Evolutionary conservation across 1,284 basidiomycete genomes (phyloP).

Genomic region (Ganoderma sp.): DNA sequence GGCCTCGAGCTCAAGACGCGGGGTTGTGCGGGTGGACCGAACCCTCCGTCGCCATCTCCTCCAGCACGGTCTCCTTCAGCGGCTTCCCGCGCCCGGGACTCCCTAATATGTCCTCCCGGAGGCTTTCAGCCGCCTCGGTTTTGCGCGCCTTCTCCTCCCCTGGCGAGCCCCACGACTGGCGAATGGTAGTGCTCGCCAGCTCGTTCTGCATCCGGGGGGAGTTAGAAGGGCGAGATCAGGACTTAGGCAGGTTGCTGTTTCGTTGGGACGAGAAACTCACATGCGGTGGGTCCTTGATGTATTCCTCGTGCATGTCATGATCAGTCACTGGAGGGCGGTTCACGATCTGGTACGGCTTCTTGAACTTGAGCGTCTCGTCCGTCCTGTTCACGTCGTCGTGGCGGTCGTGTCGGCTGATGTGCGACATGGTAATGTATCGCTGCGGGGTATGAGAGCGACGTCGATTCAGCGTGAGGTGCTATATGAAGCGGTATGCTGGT

Average conservation of each 20-base stretch:
- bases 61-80: slow-evolving; percentile 26
- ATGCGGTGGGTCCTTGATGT: slow-evolving; percentile 41
- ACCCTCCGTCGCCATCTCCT: slow-evolving; percentile 27
- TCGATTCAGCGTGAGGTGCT: not conserved
- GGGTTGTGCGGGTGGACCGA: slow-evolving; percentile 31
- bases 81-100: slow-evolving; percentile 27
- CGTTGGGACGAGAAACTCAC: slow-evolving; percentile 26
- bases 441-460: not conserved
- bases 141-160: slow-evolving; percentile 32
- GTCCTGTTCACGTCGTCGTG: slow-evolving; percentile 24
- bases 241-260: too few species aligned
- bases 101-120: slow-evolving; percentile 33
- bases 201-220: slow-evolving; percentile 18
- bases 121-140: slow-evolving; percentile 24
- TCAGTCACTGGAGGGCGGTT: slow-evolving; percentile 39
- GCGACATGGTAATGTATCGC: slow-evolving; percentile 20
- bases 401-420: slow-evolving; percentile 27
- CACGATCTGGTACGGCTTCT: slow-evolving; percentile 42
- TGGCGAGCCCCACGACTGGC: slow-evolving; percentile 12
- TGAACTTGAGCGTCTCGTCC: slow-evolving; percentile 36
- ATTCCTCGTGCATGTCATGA: slow-evolving; percentile 44
- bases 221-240: not conserved
- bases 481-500: not conserved
- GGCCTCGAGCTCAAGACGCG: slow-evolving; percentile 17
- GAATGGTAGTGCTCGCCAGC: slow-evolving; percentile 17